A percentile compares a stretch with the other conserved stretches of the same genome.
Evolutionary conservation across 148 eudicot species (phyloP).

Genomic region (Rhododendron henanense): DNA sequence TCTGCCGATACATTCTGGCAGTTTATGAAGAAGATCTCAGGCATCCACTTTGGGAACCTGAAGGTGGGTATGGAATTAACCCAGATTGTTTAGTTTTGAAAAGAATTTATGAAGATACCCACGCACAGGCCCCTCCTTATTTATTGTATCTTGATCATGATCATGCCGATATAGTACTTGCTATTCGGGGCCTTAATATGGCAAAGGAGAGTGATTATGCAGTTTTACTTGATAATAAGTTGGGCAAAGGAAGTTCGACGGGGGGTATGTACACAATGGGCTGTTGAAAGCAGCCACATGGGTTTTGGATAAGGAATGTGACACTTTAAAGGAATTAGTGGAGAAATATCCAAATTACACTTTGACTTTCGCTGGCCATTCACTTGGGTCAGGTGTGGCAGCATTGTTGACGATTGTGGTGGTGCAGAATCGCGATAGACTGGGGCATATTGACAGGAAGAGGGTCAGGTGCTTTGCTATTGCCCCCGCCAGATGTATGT

Average conservation of each 20-base stretch:
- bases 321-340: constrained; percentile 53
- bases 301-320: constrained; percentile 71
- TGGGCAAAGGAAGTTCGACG: constrained; percentile 88
- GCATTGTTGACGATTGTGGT: constrained; percentile 74
- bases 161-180: constrained; percentile 77
- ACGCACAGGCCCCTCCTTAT: constrained; percentile 68
- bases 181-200: constrained; percentile 82
- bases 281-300: constrained; percentile 70
- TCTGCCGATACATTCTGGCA: constrained; percentile 72
- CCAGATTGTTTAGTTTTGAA: constrained; percentile 49
- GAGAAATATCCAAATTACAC: constrained; percentile 72
- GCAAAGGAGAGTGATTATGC: constrained; percentile 86
- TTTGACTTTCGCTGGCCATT: constrained; percentile 80
- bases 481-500: constrained; percentile 96
- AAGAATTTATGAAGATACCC: constrained; percentile 61
- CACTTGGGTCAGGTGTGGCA: constrained; percentile 96
- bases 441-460: constrained; percentile 70
- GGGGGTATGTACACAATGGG: constrained; percentile 96
- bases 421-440: constrained; percentile 52
- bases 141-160: constrained; percentile 75
- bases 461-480: constrained; percentile 87
- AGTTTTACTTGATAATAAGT: constrained; percentile 77
- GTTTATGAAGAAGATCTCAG: constrained; percentile 85
- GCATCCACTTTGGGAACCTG: constrained; percentile 71
- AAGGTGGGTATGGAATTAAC: constrained; percentile 75